Conservation (phyloP, 306 rosid genomes). For the Cajanus cajan region DNA sequence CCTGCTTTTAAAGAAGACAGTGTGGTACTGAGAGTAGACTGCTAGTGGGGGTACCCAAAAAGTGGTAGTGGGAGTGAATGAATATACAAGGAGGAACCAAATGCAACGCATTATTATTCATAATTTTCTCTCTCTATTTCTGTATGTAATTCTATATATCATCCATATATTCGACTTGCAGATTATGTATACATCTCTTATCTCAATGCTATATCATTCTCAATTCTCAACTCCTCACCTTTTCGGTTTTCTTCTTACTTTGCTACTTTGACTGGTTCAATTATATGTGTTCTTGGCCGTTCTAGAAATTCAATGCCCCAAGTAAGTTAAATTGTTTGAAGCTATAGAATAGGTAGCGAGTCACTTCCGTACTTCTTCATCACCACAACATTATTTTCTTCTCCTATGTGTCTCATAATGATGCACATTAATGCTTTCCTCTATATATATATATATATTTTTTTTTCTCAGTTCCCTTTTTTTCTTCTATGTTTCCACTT, state of each 20-base stretch:
- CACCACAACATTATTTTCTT: slow-evolving; percentile 16
- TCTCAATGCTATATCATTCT: not conserved
- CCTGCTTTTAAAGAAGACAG: slow-evolving; percentile 37
- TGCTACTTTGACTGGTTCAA: slow-evolving; percentile 27
- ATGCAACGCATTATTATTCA: not conserved
- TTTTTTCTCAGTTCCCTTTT: slow-evolving; percentile 23
- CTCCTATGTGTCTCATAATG: slow-evolving; percentile 23
- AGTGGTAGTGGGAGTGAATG: slow-evolving; percentile 18
- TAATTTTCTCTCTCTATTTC: not conserved
- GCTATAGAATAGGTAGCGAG: not conserved
- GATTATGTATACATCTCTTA: not conserved
- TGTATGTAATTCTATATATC: slow-evolving; percentile 21
- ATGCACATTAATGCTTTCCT: slow-evolving; percentile 26
- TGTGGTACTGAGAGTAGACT: slow-evolving; percentile 29
- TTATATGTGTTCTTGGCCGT: slow-evolving; percentile 4
- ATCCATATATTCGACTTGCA: slow-evolving; percentile 19
- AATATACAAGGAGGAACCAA: slow-evolving; percentile 29
- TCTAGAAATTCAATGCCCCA: not conserved
- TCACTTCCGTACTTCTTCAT: slow-evolving; percentile 12
- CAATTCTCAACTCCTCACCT: not conserved
- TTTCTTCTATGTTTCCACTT: slow-evolving; percentile 21
- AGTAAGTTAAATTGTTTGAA: not conserved
- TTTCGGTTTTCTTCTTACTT: slow-evolving; percentile 3
- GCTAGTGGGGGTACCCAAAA: slow-evolving; percentile 32
- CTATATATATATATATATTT: not conserved